Evolutionary conservation across 306 rosid species (phyloP).

Genomic region (Trichosanthes truncata): DNA sequence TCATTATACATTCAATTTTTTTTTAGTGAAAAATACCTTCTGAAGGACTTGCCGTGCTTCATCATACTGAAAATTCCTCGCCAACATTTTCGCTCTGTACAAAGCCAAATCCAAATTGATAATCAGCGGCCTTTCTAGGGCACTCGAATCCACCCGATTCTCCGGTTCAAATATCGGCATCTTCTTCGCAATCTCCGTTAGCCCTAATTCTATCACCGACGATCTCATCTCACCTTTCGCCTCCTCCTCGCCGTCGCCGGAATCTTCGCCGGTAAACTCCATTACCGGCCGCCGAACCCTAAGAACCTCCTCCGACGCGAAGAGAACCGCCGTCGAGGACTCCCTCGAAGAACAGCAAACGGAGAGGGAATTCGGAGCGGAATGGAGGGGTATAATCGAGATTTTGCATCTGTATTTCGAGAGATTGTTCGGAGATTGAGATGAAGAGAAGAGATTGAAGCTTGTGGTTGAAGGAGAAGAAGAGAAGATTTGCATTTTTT

Average conservation of each 20-base stretch:
- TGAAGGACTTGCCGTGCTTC: conserved; percentile 57
- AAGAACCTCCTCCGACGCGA: conserved; percentile 20
- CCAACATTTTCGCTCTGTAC: conserved; percentile 58
- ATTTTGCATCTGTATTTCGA: conserved; percentile 37
- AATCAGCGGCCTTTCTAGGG: conserved; percentile 42
- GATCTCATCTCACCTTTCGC: conserved; percentile 12
- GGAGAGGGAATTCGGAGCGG: conserved; percentile 19
- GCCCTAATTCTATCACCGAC: conserved; percentile 38
- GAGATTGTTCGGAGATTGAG: conserved; percentile 31
- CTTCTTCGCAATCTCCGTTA: conserved; percentile 59
- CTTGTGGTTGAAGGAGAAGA: conserved; percentile 38
- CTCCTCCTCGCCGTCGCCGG: conserved; percentile 12
- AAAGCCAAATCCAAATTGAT: conserved; percentile 87
- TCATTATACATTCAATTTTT: background rate
- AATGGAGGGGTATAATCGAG: conserved; percentile 35
- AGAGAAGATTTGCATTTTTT: conserved; percentile 38
- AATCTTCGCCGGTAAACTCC: conserved; percentile 30
- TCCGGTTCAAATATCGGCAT: conserved; percentile 75
- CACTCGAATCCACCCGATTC: conserved; percentile 23
- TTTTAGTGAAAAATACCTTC: conserved; percentile 29
- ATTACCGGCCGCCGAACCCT: conserved; percentile 76
- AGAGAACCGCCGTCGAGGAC: conserved; percentile 31
- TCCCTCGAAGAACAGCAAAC: conserved; percentile 42
- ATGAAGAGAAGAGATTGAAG: conserved; percentile 44
- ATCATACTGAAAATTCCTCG: conserved; percentile 35